Evolutionary conservation across 306 rosid genomes (phyloP).

Genomic region (Benincasa hispida): DNA sequence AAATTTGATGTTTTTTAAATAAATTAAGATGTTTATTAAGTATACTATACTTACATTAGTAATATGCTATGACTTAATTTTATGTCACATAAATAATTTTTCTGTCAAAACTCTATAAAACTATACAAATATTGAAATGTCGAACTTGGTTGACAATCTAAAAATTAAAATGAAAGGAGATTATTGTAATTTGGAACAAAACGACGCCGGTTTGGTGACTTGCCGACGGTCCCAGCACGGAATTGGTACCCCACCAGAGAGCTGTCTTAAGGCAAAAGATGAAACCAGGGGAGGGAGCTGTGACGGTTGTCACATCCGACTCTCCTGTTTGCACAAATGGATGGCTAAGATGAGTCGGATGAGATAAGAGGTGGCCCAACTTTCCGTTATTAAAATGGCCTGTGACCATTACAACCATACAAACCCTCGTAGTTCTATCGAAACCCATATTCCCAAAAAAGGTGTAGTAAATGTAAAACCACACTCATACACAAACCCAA

Average conservation of each 20-base stretch:
- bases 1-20: no score
- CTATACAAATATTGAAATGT: no score
- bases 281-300: not conserved
- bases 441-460: not conserved
- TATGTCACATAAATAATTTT: no score
- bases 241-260: not conserved
- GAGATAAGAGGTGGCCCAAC: not conserved
- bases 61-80: no score
- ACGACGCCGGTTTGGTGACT: not conserved
- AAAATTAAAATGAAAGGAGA: not conserved
- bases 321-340: not conserved
- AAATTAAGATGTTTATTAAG: no score
- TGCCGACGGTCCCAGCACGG: not conserved
- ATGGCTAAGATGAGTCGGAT: not conserved
- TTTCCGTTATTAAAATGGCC: not conserved
- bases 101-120: no score
- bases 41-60: no score
- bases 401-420: conserved; percentile 1
- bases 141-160: no score
- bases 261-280: not conserved
- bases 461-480: no score
- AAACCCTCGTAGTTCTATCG: not conserved
- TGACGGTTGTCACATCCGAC: conserved; percentile 6
- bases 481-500: not conserved
- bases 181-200: not conserved